These are phyloP conservation scores for Reticulascus tulasneorum DNA, from an alignment of 2,329 filamentous ascomycete genomes.

Conservation along the genomic window DNA sequence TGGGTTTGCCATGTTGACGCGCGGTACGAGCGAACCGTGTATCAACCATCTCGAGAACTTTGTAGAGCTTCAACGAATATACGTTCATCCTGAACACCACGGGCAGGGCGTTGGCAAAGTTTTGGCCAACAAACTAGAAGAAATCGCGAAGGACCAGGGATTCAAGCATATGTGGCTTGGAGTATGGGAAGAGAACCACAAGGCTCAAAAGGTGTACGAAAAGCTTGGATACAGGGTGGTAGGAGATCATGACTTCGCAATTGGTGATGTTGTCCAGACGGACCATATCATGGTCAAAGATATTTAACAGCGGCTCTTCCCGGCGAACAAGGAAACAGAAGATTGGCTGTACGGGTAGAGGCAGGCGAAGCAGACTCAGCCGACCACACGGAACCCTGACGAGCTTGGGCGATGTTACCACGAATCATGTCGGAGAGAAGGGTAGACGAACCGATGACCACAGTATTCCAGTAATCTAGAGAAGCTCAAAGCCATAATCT, in stretches of 20 bases:
- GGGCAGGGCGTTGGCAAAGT: constrained; percentile 33
- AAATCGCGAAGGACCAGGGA: constrained; percentile 29
- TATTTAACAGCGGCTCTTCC: too few relatives aligned
- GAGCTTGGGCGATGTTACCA: too few relatives aligned
- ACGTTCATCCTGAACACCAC: constrained; percentile 30
- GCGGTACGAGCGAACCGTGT: constrained; percentile 32
- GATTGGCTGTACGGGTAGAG: too few relatives aligned
- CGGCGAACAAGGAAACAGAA: too few relatives aligned
- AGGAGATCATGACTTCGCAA: constrained; percentile 36
- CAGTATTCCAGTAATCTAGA: too few relatives aligned
- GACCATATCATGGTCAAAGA: constrained; percentile 37
- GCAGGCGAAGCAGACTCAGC: too few relatives aligned
- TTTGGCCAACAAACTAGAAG: constrained; percentile 24
- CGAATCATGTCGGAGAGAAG: too few relatives aligned
- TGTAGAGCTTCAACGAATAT: constrained; percentile 40
- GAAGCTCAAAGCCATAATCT: too few relatives aligned
- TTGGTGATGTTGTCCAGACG: constrained; percentile 36
- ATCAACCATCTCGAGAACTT: constrained; percentile 22
- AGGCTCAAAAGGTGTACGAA: constrained; percentile 33
- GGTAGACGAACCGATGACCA: too few relatives aligned
- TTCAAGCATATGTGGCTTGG: constrained; percentile 40
- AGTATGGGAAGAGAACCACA: constrained; percentile 42
- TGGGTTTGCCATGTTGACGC: constrained; percentile 37
- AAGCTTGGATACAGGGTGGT: constrained; percentile 34
- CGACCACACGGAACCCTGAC: too few relatives aligned